Base-by-base conservation (phyloP, 1,284 basidiomycete species). In the Cystobasidiaceae sp. region DNA sequence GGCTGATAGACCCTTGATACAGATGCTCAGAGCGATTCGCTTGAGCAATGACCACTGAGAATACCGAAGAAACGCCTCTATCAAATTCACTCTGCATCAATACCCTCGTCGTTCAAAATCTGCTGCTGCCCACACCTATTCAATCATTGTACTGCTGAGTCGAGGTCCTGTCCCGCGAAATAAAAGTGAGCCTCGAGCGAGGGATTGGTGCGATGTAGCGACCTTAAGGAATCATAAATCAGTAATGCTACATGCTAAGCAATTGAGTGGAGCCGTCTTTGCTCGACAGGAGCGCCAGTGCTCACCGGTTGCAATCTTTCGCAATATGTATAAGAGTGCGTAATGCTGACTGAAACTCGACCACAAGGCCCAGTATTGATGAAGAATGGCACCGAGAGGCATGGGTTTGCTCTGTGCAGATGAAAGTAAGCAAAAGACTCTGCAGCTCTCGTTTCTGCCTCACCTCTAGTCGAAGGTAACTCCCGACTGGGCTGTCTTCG, bases 311-410 rank as follows among this genome's bases (percentile, higher is more conserved):
- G 68, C n/a, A 7, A 71, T 41, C 27, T 64, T 58, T 13, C 58
- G 27, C 8, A 71, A 34, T 6, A 71, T 46, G 41, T 68, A 66
- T 8, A 69, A 41, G 2, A 68, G 69, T n/a, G 68, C 68, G 37
- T 71, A 71, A 44, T 71, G 69, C 19, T 66, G 58, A 23, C 65
- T 60, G 27, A 71, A 52, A 7, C 62, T 54, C 9, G 50, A 30
- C 25, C 54, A 68, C 30, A 68, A 43, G 21, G 60, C 59, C 28
- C 64, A 55, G 37, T 69, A 68, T 44, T 71, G 68, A 30, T 68
- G 57, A 33, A 69, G 63, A 19, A 71, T 65, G 19, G 61, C 66
- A 6, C 62, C 58, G 27, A 59, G 45, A 4, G 61, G 49, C 2
- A 71, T 59, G 21, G 69, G 69, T 30, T 63, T 52, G 45, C 69